phyloP scores from a whole-genome alignment of 495 filamentous ascomycete species.

The Hypoxylon fuscum region DNA sequence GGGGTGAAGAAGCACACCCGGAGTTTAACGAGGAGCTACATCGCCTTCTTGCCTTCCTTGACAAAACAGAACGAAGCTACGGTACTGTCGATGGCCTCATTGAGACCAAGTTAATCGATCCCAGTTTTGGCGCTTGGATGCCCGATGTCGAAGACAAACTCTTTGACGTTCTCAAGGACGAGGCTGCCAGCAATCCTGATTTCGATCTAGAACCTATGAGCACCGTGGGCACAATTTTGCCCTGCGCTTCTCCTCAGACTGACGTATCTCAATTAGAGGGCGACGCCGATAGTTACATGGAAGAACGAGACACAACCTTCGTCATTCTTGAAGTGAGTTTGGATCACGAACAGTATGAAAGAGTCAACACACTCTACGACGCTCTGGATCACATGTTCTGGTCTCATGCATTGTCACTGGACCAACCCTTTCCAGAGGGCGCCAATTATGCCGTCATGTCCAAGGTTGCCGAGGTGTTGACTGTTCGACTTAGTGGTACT shows the following conservation, averaged over 20 bases:
- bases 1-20: slow-evolving; percentile 54
- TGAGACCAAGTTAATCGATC: slow-evolving; percentile 39
- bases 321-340: slow-evolving; percentile 50
- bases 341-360: slow-evolving; percentile 34
- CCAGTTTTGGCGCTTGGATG: slow-evolving; percentile 34
- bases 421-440: slow-evolving; percentile 49
- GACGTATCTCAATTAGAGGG: slow-evolving; percentile 34
- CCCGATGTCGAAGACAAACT: slow-evolving; percentile 41
- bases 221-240: slow-evolving; percentile 35
- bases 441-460: slow-evolving; percentile 59
- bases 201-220: slow-evolving; percentile 41
- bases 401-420: slow-evolving; percentile 48
- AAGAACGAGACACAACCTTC: slow-evolving; percentile 53
- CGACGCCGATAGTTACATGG: slow-evolving; percentile 38
- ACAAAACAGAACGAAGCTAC: slow-evolving; percentile 80
- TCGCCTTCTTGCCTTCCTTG: slow-evolving; percentile 87
- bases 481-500: slow-evolving; percentile 63
- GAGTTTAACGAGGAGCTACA: slow-evolving; percentile 68
- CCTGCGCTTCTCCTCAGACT: slow-evolving; percentile 13
- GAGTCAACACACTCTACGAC: slow-evolving; percentile 70
- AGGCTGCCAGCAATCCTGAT: slow-evolving; percentile 24
- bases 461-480: slow-evolving; percentile 74
- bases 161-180: slow-evolving; percentile 40
- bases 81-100: slow-evolving; percentile 69
- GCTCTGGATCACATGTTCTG: slow-evolving; percentile 75